Percentiles rank a stretch among this genome's conserved stretches.
These are phyloP conservation scores for Fusarium sp. DNA, from an alignment of 2,329 filamentous ascomycete species.

Conservation along the genomic window DNA sequence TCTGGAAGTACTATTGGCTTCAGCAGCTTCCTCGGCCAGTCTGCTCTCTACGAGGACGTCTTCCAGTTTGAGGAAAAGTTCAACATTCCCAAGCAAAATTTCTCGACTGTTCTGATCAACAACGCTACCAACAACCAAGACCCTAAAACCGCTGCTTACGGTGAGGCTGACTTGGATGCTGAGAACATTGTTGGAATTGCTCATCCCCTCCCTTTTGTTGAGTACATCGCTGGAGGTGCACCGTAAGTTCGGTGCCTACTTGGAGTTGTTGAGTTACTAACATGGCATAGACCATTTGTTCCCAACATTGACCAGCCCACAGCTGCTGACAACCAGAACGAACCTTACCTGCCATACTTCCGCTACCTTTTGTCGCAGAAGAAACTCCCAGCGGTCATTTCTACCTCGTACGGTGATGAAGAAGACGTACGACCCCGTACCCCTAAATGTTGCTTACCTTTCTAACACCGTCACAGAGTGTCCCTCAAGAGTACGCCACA, in stretches of 20 bases:
- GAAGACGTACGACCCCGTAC: conserved; percentile 8
- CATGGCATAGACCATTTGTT: neutral
- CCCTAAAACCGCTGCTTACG: conserved; percentile 10
- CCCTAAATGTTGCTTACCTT: fast-evolving
- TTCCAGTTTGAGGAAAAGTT: conserved; percentile 34
- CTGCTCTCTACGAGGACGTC: conserved; percentile 30
- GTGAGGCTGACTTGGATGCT: conserved; percentile 31
- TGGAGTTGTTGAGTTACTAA: neutral
- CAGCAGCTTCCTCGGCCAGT: conserved; percentile 32
- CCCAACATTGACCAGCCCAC: conserved; percentile 34
- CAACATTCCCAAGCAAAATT: conserved; percentile 33
- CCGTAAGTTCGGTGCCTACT: neutral
- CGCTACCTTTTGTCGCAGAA: conserved; percentile 22
- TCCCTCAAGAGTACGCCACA: conserved; percentile 26
- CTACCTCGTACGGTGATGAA: conserved; percentile 29
- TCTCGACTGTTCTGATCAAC: conserved; percentile 27
- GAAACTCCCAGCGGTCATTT: conserved; percentile 23
- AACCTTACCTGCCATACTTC: conserved; percentile 29
- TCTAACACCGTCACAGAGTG: conserved; percentile 8
- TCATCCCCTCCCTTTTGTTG: conserved; percentile 33
- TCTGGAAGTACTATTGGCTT: conserved; percentile 37
- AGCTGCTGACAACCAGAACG: conserved; percentile 31
- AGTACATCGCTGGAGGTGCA: conserved; percentile 37
- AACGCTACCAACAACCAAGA: conserved; percentile 34
- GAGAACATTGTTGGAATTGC: conserved; percentile 39